phyloP scores from a whole-genome alignment of 805 yeast genomes.

The Sugiyamaella floridensis region DNA sequence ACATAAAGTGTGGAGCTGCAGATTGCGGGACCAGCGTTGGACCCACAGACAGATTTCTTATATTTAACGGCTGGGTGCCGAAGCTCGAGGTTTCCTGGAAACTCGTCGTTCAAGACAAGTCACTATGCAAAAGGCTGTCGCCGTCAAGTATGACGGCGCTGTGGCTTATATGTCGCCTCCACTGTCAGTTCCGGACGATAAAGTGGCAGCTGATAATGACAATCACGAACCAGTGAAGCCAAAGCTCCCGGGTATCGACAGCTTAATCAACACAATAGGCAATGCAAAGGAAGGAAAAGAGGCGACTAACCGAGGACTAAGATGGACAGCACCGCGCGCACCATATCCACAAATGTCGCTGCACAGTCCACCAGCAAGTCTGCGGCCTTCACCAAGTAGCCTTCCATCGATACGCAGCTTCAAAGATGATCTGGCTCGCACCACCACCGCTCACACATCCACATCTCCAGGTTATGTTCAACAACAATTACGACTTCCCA shows the following conservation, averaged over 20 bases:
- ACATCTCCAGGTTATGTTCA: neutral
- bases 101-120: neutral
- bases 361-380: slow-evolving; percentile 1
- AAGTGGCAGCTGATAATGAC: neutral
- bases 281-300: neutral
- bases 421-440: neutral
- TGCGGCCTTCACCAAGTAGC: slow-evolving; percentile 1
- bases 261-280: neutral
- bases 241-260: neutral
- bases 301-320: neutral
- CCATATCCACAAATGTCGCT: slow-evolving; percentile 1
- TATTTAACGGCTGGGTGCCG: neutral
- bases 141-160: neutral
- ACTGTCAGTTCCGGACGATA: neutral
- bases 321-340: neutral
- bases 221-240: neutral
- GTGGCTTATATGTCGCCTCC: neutral
- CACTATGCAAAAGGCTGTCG: neutral
- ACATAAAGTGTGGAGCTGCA: neutral
- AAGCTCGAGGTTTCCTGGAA: neutral
- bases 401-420: slow-evolving; percentile 2
- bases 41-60: neutral
- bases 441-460: neutral
- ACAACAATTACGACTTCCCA: slow-evolving; percentile 2
- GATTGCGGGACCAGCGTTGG: neutral